Conservation (phyloP, 2,329 filamentous ascomycete species). For the Gaeumannomyces tritici region DNA sequence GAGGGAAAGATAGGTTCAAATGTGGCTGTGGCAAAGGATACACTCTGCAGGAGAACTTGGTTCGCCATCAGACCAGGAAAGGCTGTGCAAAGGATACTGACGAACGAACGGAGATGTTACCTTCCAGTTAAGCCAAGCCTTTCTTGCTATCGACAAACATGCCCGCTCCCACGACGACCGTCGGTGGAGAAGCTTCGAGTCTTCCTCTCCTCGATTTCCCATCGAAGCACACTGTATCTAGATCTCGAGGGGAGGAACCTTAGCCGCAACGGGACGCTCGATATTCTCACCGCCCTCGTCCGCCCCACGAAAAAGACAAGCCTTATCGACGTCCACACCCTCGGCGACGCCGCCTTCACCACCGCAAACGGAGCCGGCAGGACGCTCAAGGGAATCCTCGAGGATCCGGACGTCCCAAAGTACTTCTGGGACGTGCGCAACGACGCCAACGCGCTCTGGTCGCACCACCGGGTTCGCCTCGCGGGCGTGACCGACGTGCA, state of each 20-base stretch:
- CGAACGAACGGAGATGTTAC: too few relatives aligned
- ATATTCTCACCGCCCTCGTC: constrained; percentile 11
- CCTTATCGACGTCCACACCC: constrained; percentile 14
- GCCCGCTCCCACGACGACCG: too few relatives aligned
- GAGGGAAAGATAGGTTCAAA: too few relatives aligned
- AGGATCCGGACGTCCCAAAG: constrained; percentile 12
- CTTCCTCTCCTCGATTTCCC: background rate
- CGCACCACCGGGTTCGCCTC: constrained; percentile 13
- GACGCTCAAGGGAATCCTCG: constrained; percentile 13
- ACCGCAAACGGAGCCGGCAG: constrained; percentile 1
- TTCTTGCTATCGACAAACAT: too few relatives aligned
- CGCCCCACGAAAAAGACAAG: constrained; percentile 3
- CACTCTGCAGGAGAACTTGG: too few relatives aligned
- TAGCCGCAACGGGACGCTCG: constrained; percentile 11
- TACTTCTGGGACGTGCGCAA: constrained; percentile 16
- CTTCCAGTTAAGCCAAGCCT: too few relatives aligned
- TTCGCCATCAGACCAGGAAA: too few relatives aligned
- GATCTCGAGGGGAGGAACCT: constrained; percentile 12
- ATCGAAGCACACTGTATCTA: constrained; percentile 9
- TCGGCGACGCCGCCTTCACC: constrained; percentile 10
- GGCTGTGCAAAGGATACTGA: too few relatives aligned
- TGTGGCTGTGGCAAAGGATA: too few relatives aligned
- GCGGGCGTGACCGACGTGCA: constrained; percentile 17
- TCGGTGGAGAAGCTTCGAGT: background rate
- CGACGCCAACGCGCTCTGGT: constrained; percentile 16